A percentile compares a stretch with the other conserved stretches of the same genome.
These are phyloP conservation scores for Picochlorum sp. DNA, from an alignment of 139 green algal species.

Conservation along the genomic window DNA sequence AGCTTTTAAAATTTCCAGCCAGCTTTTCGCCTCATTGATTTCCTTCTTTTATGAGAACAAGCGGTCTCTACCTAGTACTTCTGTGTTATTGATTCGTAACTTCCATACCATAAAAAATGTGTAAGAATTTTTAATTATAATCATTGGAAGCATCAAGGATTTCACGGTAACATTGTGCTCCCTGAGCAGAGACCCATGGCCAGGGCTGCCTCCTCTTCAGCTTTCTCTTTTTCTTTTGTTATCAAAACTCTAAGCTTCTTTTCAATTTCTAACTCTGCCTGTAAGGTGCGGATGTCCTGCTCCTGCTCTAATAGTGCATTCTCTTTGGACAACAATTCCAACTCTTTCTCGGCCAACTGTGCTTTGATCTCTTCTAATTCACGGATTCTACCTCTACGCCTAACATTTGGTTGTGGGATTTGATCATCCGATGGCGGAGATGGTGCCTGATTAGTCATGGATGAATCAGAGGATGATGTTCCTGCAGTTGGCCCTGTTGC, in stretches of 20 bases:
- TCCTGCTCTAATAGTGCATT: constrained; percentile 67
- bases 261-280: constrained; percentile 77
- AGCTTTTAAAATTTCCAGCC: constrained; percentile 48
- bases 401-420: too few relatives aligned
- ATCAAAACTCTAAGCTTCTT: constrained; percentile 69
- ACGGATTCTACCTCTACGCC: constrained; percentile 43
- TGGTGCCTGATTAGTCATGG: too few relatives aligned
- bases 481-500: too few relatives aligned
- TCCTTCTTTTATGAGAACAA: too few relatives aligned
- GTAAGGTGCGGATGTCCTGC: constrained; percentile 63
- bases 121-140: neutral
- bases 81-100: neutral
- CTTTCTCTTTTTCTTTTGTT: constrained; percentile 79
- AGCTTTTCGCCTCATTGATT: neutral
- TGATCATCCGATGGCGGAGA: too few relatives aligned
- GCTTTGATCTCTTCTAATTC: constrained; percentile 66
- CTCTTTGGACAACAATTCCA: constrained; percentile 67
- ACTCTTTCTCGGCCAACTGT: constrained; percentile 69
- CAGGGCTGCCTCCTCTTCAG: constrained; percentile 74
- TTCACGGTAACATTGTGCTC: constrained; percentile 55
- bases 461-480: too few relatives aligned
- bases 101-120: too few relatives aligned
- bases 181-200: constrained; percentile 71
- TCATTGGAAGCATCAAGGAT: too few relatives aligned
- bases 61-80: too few relatives aligned